phyloP scores from a whole-genome alignment of 352 stramenopile species.

The Lagenidium giganteum region DNA sequence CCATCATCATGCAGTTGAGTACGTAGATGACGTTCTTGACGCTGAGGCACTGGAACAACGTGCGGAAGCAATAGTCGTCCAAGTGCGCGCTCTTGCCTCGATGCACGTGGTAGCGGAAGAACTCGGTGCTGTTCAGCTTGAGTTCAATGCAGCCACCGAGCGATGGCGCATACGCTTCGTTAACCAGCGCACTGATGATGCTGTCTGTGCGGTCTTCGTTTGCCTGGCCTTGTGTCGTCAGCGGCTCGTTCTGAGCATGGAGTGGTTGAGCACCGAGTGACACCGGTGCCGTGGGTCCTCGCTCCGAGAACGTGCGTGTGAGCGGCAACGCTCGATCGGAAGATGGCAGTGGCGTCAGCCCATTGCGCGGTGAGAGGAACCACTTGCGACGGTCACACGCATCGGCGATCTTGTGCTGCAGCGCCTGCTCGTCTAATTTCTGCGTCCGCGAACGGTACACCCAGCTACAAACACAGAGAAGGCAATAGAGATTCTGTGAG shows the following conservation, averaged over 20 bases:
- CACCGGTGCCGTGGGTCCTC: too few relatives aligned
- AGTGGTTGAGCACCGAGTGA: neutral
- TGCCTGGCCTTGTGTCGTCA: too few relatives aligned
- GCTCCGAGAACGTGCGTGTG: conserved; percentile 5
- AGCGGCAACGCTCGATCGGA: neutral
- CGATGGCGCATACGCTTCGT: conserved; percentile 16
- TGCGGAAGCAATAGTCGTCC: conserved; percentile 75
- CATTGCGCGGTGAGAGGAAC: conserved; percentile 49
- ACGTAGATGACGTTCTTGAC: conserved; percentile 78
- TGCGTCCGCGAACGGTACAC: conserved; percentile 36
- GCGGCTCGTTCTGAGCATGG: neutral
- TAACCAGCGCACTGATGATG: conserved; percentile 34
- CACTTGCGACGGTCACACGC: conserved; percentile 39
- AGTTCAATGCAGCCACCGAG: conserved; percentile 33
- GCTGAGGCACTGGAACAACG: conserved; percentile 79
- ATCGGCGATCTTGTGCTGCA: conserved; percentile 24
- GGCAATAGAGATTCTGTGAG: too few relatives aligned
- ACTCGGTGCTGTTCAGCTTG: conserved; percentile 21
- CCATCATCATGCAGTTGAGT: conserved; percentile 76
- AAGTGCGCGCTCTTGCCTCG: conserved; percentile 52
- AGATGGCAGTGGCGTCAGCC: neutral
- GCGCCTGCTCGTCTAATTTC: conserved; percentile 21
- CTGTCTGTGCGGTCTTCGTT: neutral
- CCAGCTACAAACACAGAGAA: conserved; percentile 35
- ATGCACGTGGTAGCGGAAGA: conserved; percentile 61